Base-by-base conservation (phyloP, 2,329 filamentous ascomycete genomes). In the Pestalotiopsis sp. region DNA sequence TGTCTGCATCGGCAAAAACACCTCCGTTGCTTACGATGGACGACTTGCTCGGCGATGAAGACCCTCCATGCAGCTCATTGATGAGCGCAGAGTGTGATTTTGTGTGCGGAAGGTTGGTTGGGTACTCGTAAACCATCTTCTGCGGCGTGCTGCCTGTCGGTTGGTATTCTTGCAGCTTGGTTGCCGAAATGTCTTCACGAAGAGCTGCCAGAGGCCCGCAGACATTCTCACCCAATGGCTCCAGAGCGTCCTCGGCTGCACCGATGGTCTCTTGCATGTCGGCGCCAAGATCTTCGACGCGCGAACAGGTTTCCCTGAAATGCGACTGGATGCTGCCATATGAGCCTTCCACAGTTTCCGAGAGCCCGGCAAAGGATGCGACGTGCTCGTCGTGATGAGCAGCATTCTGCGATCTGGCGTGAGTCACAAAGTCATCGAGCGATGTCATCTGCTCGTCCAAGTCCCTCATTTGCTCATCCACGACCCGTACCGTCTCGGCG, bases 391-490 rank as follows among this genome's bases (percentile, higher is more conserved):
- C 85, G 77, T 96, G 91, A 76, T 97, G 94, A 20, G 85, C 84
- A 38, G 91, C 89, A 78, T 97, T 98, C 75, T 97, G 92, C 1
- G 88, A 88, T 69, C 91, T 90, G 64, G 97, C 94, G 39, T 93
- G 90, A 39, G 91, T 87, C 52, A 98, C 94, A 74, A 98, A 97
- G 72, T 95, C 93, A 75, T 98, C 95, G 7, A 99, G 87, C 1
- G 93, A 93, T 68, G 91, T 89, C 88, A 99, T 95, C 79, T 98
- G 94, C n/a, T 86, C 87, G 70, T 93, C 91, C 76, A 99, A 92
- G 73, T 97, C 93, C 67, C 88, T 87, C 82, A 97, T 93, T 81
- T 99, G 96, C 68, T 92, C 91, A 75, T 95, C 93, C 13, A 98
- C 95, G 68, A 97, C 95, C 6, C 91, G 91, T 38, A 97, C 90